Evolutionary conservation across 2,329 filamentous ascomycete genomes (phyloP), one percentile per base, ranked within the genome.

Genomic region (Fusarium buharicum): DNA sequence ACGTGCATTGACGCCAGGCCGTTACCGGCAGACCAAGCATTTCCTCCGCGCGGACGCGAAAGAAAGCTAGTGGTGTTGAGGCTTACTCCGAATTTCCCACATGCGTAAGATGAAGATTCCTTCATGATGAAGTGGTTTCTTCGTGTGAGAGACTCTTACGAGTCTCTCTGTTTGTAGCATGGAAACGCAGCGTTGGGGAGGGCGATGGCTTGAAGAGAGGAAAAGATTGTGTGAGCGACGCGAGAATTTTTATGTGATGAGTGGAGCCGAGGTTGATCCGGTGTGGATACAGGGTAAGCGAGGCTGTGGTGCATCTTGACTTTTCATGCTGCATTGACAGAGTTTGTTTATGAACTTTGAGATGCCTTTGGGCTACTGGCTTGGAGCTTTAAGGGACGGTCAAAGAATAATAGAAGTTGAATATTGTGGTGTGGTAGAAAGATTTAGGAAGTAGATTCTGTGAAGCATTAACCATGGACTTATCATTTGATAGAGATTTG

Each of bases 61-160:
- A 36, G 49, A 40, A 54, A 24, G 47, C 55, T 30, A 75, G 71
- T 65, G 73, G 76, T 72, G 60, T 67, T 75, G 92, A 91, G 93
- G 90, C 93, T 88, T 95, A 90, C 92, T 95, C 92, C 91, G 91
- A 95, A 94, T 95, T 95, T 95, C 91, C 92, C 91, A 93, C 92
- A 92, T 93, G 92, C 91, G 17, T 64, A 46, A 7, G 37, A 2
- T 13, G 18, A 16, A 22, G n/a, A 28, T 9, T 13, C 17, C 18
- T 17, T n/a, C 13, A 5, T 3, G 28, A 5, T 8, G 36, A 37
- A 37, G 36, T 27, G 7, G 18, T 7, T 7, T 45, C 11, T 10
- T 17, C 39, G 8, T 41, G 18, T 47, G 62, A 71, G 64, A 72
- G 50, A 53, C 55, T 46, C 27, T 51, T 40, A 41, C 6, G 40